phyloP scores from a whole-genome alignment of 768 basidiomycete genomes.

The Termitomyces sp. region DNA sequence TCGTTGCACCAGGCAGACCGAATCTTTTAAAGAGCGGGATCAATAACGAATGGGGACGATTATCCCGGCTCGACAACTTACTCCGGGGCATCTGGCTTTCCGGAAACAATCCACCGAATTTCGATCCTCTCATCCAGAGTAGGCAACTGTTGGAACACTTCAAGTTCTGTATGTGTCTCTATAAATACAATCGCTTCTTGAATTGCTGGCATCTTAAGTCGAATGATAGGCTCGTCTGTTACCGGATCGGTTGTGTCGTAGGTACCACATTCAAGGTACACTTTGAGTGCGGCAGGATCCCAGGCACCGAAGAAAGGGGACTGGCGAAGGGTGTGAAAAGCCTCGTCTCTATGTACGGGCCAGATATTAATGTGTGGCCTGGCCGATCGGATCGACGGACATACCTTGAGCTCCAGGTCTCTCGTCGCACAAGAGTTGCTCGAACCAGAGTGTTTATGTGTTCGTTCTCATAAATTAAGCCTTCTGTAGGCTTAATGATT shows the following conservation, averaged over 20 bases:
- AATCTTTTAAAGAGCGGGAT: conserved; percentile 15
- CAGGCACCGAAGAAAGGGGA: conserved; percentile 68
- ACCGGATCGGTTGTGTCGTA: conserved; percentile 25
- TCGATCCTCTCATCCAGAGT: conserved; percentile 46
- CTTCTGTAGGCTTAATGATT: conserved; percentile 31
- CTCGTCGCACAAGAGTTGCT: conserved; percentile 54
- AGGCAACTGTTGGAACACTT: conserved; percentile 36
- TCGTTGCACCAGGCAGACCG: conserved; percentile 28
- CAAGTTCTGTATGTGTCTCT: conserved; percentile 37
- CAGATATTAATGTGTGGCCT: background rate
- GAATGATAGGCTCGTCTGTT: conserved; percentile 31
- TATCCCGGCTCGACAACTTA: conserved; percentile 17
- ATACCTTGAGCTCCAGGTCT: conserved; percentile 60
- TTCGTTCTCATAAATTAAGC: conserved; percentile 1
- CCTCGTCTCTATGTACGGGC: conserved; percentile 48
- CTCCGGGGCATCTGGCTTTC: conserved; percentile 29
- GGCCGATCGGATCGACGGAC: background rate
- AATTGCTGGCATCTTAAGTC: conserved; percentile 60
- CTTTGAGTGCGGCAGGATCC: conserved; percentile 56
- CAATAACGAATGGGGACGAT: background rate
- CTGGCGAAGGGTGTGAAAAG: conserved; percentile 38
- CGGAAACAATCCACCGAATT: conserved; percentile 54
- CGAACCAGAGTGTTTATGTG: conserved; percentile 21
- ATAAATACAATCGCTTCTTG: conserved; percentile 63
- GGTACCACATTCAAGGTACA: conserved; percentile 60